phyloP scores from a whole-genome alignment of 2,329 filamentous ascomycete species.

The Dothideomycetes sp. region DNA sequence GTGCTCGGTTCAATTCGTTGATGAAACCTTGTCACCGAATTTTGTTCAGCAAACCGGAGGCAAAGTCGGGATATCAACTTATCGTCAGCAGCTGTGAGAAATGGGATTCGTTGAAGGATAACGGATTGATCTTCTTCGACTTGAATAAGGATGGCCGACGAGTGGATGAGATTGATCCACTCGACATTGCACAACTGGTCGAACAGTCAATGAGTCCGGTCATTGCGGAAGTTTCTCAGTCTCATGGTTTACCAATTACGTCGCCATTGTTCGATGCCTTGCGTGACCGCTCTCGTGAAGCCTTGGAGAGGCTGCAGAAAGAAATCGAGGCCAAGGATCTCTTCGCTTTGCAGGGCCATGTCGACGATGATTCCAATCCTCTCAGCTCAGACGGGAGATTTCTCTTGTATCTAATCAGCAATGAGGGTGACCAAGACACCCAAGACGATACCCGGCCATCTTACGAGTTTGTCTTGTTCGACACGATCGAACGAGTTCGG shows the following conservation, averaged over 20 bases:
- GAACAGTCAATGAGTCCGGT: too few relatives aligned
- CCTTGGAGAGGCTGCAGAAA: background rate
- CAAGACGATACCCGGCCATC: background rate
- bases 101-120: too few relatives aligned
- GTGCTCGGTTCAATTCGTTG: background rate
- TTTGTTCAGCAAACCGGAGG: too few relatives aligned
- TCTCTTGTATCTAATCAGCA: background rate
- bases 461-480: background rate
- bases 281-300: background rate
- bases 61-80: too few relatives aligned
- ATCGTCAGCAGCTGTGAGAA: too few relatives aligned
- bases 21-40: too few relatives aligned
- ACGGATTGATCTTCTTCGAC: too few relatives aligned
- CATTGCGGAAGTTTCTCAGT: background rate
- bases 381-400: background rate
- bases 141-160: too few relatives aligned
- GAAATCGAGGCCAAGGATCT: background rate
- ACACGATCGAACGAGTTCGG: background rate
- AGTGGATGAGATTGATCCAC: too few relatives aligned
- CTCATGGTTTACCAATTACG: background rate
- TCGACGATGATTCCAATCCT: background rate
- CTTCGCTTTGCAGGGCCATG: background rate
- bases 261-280: background rate
- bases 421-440: background rate
- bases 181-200: too few relatives aligned